Percentiles rank a stretch among this genome's conserved stretches.
Conservation (phyloP, 2,329 filamentous ascomycete species). For the Drechslerella stenobrocha region DNA sequence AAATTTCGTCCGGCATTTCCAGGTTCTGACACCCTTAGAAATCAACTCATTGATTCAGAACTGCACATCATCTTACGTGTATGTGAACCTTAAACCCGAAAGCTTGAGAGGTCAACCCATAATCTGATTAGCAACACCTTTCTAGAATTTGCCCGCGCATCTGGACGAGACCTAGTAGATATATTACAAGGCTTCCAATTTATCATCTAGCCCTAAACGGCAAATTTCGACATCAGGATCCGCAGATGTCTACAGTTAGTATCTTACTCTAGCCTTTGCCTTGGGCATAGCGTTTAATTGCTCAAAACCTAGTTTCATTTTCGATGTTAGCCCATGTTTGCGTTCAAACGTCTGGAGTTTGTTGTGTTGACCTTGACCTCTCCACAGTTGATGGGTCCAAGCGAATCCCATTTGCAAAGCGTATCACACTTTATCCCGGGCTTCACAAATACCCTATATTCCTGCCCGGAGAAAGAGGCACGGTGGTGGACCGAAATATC, state of each 20-base stretch:
- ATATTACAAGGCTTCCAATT: too few relatives aligned
- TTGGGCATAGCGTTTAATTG: not conserved
- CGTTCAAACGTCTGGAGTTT: not conserved
- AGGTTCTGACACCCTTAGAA: too few relatives aligned
- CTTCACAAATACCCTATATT: slow-evolving; percentile 48
- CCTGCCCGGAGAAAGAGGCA: slow-evolving; percentile 29
- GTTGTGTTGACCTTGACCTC: slow-evolving; percentile 18
- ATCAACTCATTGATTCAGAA: too few relatives aligned
- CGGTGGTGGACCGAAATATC: slow-evolving; percentile 18
- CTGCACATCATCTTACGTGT: too few relatives aligned
- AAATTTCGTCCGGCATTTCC: too few relatives aligned
- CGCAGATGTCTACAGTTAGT: not conserved
- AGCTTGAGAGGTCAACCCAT: too few relatives aligned
- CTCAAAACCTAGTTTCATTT: not conserved
- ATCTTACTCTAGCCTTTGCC: not conserved
- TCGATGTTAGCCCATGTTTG: not conserved
- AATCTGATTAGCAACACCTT: too few relatives aligned
- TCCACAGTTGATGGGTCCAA: slow-evolving; percentile 23
- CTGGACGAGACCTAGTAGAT: too few relatives aligned
- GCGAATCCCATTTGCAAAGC: slow-evolving; percentile 35
- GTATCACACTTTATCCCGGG: slow-evolving; percentile 47
- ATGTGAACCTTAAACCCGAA: too few relatives aligned
- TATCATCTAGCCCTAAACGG: too few relatives aligned
- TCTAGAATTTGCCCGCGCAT: too few relatives aligned
- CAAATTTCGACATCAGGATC: not conserved